Evolutionary conservation across 257 asterid genomes (phyloP).

Genomic region (Catharanthus roseus): DNA sequence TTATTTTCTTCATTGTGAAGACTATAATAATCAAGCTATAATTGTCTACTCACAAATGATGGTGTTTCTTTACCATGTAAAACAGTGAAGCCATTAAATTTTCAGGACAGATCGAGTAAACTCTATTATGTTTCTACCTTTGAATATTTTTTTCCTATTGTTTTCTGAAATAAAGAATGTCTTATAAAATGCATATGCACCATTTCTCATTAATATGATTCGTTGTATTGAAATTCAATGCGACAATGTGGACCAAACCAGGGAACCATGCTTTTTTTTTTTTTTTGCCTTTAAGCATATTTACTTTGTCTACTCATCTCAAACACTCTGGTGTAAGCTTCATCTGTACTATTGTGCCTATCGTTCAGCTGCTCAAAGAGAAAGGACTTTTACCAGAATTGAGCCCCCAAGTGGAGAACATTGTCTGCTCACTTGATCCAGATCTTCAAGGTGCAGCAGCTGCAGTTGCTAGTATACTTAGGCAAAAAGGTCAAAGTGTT

Average conservation of each 20-base stretch:
- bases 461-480: slow-evolving; percentile 64
- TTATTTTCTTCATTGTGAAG: no score
- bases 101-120: no score
- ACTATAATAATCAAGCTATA: no score
- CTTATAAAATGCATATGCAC: not conserved
- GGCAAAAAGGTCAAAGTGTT: slow-evolving; percentile 78
- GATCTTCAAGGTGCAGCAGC: slow-evolving; percentile 78
- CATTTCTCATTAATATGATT: not conserved
- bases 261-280: not conserved
- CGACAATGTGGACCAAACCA: not conserved
- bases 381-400: slow-evolving; percentile 79
- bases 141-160: not conserved
- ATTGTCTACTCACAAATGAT: no score
- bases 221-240: not conserved
- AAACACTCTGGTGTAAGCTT: not conserved
- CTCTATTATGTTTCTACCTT: no score
- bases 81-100: no score
- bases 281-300: not conserved
- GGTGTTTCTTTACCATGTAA: no score
- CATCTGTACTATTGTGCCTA: not conserved
- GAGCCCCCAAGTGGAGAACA: slow-evolving; percentile 55
- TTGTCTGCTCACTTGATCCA: slow-evolving; percentile 78
- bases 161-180: not conserved
- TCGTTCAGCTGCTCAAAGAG: slow-evolving; percentile 79
- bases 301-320: slow-evolving; percentile 7